Conservation (phyloP, 495 filamentous ascomycete genomes). For the Durotheca rogersii region DNA sequence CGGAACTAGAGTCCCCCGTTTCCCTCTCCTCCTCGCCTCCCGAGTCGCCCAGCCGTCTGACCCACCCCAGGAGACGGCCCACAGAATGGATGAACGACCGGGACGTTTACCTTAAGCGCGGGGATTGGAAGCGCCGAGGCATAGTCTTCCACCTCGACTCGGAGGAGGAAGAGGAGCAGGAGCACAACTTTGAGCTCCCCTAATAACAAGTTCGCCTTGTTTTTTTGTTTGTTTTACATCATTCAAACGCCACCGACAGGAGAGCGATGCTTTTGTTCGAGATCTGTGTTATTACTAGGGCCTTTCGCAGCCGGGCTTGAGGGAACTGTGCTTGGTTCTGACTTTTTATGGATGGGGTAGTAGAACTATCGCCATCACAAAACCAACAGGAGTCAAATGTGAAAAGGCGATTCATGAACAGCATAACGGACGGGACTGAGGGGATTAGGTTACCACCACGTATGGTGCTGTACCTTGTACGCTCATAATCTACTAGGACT, state of each 20-base stretch:
- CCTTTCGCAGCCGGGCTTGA: no score
- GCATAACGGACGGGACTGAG: no score
- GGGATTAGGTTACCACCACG: no score
- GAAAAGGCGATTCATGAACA: no score
- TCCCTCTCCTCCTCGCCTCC: conserved; percentile 19
- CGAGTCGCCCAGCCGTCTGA: conserved; percentile 5
- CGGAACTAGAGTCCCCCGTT: conserved; percentile 23
- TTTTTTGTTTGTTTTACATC: neutral
- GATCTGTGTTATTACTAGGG: no score
- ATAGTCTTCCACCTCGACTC: conserved; percentile 46
- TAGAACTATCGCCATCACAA: no score
- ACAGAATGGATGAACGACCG: conserved; percentile 33
- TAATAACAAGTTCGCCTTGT: conserved; percentile 5
- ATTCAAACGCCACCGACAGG: neutral
- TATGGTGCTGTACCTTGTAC: conserved; percentile 20
- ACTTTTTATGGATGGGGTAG: no score
- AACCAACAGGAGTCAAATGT: no score
- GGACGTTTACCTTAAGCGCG: conserved; percentile 46
- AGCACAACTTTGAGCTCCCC: conserved; percentile 34
- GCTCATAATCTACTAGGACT: conserved; percentile 12
- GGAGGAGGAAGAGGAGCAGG: conserved; percentile 20
- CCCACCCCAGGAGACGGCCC: conserved; percentile 21
- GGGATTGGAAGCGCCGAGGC: conserved; percentile 51
- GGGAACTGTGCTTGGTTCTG: neutral
- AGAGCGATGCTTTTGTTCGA: no score